Base-by-base conservation (phyloP, 805 yeast genomes). In the Pichia sporocuriosa region DNA sequence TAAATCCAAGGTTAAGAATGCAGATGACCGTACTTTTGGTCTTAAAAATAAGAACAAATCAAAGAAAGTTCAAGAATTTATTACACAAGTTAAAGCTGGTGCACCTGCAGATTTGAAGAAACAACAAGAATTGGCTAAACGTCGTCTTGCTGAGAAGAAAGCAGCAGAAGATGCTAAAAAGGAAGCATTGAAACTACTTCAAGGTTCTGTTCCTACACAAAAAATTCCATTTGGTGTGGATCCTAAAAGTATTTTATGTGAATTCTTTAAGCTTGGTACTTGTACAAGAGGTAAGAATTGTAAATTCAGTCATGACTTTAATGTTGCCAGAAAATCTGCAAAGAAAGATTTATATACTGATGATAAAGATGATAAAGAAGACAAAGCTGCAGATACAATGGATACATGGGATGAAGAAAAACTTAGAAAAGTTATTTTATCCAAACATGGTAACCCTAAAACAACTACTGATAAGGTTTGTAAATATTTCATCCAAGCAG, bases 381-480 rank as follows among this genome's bases (percentile, higher is more conserved):
- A 46, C 3, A 81, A 84, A 59, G 82, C 79, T 51, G 70, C 70
- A 17, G 97, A 93, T 63, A 85, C 93, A 5, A 88, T 90, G 96
- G 97, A 88, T 54, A 73, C 72, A 35, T 90, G 97, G 97, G 97
- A 93, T 66, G 97, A 90, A 66, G 97, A 81, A 56, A 93, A 89
- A 68, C 77, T 93, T 60, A 76, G 94, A 59, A 72, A 72, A 27
- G 97, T 93, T 47, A 82, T 93, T 55, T 43, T 73, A 50, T 87
- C 96, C 40, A 93, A 93, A 66, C 97, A 89, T 55, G 97, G 98
- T 39, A 93, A 93, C 61, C 88, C 82, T 42, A 79, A 79, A 61
- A 87, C 96, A 10, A 88, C 97, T 12, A 93, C 99, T 0, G 97
- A 90, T 50, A 93, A 76, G 52, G 85, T 93, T 37, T 93, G 99